Percentiles rank a stretch among this genome's conserved stretches.
These are phyloP conservation scores for Auriscalpium orientale DNA, from an alignment of 768 basidiomycete genomes.

Conservation along the genomic window DNA sequence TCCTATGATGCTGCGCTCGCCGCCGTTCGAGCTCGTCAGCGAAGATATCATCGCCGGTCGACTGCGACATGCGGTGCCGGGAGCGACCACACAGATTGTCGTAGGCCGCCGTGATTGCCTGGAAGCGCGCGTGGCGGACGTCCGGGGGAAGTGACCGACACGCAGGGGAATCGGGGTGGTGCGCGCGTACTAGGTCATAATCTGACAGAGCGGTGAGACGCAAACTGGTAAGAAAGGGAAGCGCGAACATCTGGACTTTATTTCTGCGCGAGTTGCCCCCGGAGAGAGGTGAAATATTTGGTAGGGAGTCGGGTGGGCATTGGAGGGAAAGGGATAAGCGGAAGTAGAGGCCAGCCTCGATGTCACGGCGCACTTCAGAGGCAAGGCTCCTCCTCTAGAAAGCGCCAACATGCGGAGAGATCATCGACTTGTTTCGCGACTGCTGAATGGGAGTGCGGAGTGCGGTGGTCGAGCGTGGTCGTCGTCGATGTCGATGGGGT, in stretches of 20 bases:
- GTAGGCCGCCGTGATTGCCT: constrained; percentile 58
- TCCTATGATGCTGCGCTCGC: constrained; percentile 26
- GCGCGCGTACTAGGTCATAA: constrained; percentile 62
- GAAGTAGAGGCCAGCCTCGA: background rate
- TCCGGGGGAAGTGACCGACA: constrained; percentile 33
- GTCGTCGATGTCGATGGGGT: too few relatives aligned
- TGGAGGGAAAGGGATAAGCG: constrained; percentile 42
- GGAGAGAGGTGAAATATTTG: constrained; percentile 65
- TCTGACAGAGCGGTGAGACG: constrained; percentile 31
- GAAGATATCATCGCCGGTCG: constrained; percentile 33
- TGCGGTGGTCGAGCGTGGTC: too few relatives aligned
- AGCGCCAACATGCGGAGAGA: too few relatives aligned
- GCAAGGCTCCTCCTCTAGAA: too few relatives aligned
- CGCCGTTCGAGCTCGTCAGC: constrained; percentile 45
- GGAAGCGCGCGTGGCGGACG: constrained; percentile 53
- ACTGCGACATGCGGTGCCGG: background rate
- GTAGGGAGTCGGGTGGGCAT: constrained; percentile 51
- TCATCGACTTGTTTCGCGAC: too few relatives aligned
- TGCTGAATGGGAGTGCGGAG: too few relatives aligned
- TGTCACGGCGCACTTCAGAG: background rate
- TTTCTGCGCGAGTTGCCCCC: constrained; percentile 48
- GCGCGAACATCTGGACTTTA: constrained; percentile 61
- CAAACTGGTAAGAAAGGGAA: background rate
- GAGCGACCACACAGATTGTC: constrained; percentile 39
- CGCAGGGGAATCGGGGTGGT: constrained; percentile 62